Evolutionary conservation across 371 early-diverging fungal genomes (phyloP).

Genomic region (Mucor velutinosus): DNA sequence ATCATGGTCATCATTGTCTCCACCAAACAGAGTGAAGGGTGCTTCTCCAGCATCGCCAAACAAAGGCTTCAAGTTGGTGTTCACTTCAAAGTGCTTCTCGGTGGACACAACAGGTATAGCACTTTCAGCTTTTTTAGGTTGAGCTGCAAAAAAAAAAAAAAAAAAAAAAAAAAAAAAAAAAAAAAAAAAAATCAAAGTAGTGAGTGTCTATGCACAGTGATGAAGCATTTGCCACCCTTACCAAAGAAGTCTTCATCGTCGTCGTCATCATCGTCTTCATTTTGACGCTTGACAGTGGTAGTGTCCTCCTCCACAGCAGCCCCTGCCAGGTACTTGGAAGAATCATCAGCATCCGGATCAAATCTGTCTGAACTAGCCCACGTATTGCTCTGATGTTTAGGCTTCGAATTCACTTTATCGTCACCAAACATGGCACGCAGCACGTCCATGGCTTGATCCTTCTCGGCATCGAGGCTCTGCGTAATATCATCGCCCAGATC

Average conservation of each 20-base stretch:
- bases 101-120: constrained; percentile 41
- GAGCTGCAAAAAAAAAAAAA: not conserved
- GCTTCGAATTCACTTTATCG: constrained; percentile 38
- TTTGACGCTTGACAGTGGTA: constrained; percentile 1
- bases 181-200: not conserved
- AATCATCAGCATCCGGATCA: constrained; percentile 59
- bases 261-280: constrained; percentile 14
- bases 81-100: constrained; percentile 53
- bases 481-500: constrained; percentile 36
- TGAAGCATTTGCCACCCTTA: not conserved
- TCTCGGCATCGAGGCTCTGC: constrained; percentile 39
- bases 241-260: constrained; percentile 18
- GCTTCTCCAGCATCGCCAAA: constrained; percentile 50
- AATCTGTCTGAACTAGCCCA: constrained; percentile 49
- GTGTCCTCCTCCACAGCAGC: constrained; percentile 5
- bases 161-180: not conserved
- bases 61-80: constrained; percentile 60
- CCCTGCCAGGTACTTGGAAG: constrained; percentile 26
- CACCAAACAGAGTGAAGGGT: constrained; percentile 60
- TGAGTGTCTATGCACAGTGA: not conserved
- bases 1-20: constrained; percentile 24
- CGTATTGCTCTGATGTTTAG: constrained; percentile 10
- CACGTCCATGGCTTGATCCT: constrained; percentile 53
- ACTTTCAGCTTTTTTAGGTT: constrained; percentile 17
- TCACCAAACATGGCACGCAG: constrained; percentile 63